Base-by-base conservation (phyloP, 2,329 filamentous ascomycete species). In the Scedosporium apiospermum region DNA sequence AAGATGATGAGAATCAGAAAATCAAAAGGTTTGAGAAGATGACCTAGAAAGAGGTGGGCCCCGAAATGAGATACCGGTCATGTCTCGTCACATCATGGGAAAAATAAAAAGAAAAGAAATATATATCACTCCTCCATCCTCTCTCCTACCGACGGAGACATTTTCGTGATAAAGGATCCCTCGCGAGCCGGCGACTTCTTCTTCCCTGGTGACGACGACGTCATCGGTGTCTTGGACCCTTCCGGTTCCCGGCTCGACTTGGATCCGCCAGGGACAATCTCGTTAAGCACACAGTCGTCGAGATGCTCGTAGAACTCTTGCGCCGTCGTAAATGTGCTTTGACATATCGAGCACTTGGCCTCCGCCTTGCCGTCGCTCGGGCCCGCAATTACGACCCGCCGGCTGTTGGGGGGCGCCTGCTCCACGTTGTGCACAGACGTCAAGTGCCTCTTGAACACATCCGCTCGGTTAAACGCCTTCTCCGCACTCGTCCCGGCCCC, bases 231-330 rank as follows among this genome's bases (percentile, higher is more conserved):
- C 61, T 58, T 62, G 18, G 23, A 57, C 6, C 38, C 42, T 10
- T 62, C 55, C 7, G 61, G 55, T 42, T 62, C 53, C 34, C 53
- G 53, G 30, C 55, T 62, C 38, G 58, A 60, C n/a, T 57, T 62
- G 38, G 53, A 62, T n/a, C 34, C 46, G 4, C 55, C 21, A 58
- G 82, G 81, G 14, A 84, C 80, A 61, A 86, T 83, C 16, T 84
- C 82, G 60, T 82, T 82, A 53, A 86, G 75, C 41, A 86, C 82
- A 62, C 83, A 86, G 67, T 86, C 83, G 66, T 89, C 93, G 67
- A 97, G 80, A 80, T 98, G 93, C 77, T 98, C 93, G 74, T 98
- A 97, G 77, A 97, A 97, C 71, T 97, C 93, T 75, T 98, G 93
- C 2, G 93, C 91, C 65, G 88, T 93, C 67, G 82, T 82, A 73